These are phyloP conservation scores for Penicillium maclennaniae DNA, from an alignment of 495 filamentous ascomycete species.

Conservation along the genomic window DNA sequence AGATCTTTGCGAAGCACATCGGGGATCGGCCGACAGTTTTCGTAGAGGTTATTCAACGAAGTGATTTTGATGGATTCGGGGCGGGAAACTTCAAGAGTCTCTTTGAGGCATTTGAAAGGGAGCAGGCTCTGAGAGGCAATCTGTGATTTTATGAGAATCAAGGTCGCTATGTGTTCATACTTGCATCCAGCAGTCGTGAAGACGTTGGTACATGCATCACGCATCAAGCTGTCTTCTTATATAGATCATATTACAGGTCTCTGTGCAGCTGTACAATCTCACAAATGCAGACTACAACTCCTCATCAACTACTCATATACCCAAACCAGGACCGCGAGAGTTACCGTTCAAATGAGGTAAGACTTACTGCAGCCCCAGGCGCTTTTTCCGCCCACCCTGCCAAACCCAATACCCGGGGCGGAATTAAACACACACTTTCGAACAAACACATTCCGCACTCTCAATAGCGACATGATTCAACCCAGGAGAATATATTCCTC, in stretches of 20 bases:
- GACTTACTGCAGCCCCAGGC: too few relatives aligned
- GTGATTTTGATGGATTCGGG: constrained; percentile 77
- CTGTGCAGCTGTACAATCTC: too few relatives aligned
- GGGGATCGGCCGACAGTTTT: constrained; percentile 85
- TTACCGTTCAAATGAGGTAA: too few relatives aligned
- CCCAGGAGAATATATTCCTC: background rate
- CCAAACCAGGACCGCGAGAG: too few relatives aligned
- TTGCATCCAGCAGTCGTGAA: too few relatives aligned
- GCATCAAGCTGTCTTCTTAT: too few relatives aligned
- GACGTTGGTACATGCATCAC: too few relatives aligned
- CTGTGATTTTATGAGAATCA: constrained; percentile 6
- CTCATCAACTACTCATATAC: too few relatives aligned
- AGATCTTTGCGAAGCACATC: constrained; percentile 78
- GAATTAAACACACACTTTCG: background rate
- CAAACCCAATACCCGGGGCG: background rate
- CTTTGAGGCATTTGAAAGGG: constrained; percentile 82
- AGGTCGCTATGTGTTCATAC: too few relatives aligned
- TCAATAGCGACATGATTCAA: background rate
- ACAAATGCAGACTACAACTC: too few relatives aligned
- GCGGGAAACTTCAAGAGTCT: constrained; percentile 84
- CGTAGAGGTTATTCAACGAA: constrained; percentile 78
- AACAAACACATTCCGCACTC: background rate
- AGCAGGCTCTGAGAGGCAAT: constrained; percentile 53
- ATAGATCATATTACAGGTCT: too few relatives aligned
- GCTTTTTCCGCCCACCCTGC: too few relatives aligned